phyloP scores from a whole-genome alignment of 148 eudicot genomes.

The Linanthus parryae region DNA sequence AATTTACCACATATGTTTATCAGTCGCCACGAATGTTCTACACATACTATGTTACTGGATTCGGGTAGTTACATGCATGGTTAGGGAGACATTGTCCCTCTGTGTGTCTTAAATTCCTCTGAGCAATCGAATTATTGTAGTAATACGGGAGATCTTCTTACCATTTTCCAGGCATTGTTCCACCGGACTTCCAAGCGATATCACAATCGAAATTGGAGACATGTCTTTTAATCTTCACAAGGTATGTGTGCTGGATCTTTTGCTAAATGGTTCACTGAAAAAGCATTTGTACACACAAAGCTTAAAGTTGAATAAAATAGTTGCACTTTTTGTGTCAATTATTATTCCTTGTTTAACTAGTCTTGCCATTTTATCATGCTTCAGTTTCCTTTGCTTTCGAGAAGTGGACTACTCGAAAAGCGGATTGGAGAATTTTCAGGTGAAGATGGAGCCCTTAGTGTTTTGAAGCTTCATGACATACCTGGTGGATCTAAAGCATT shows the following conservation, averaged over 20 bases:
- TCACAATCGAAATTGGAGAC: slow-evolving; percentile 58
- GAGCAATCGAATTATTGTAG: background rate
- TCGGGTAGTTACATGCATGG: background rate
- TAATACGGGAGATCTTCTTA: background rate
- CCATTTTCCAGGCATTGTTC: slow-evolving; percentile 49
- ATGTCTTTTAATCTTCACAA: slow-evolving; percentile 56
- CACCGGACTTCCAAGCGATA: slow-evolving; percentile 70
- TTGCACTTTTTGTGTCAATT: background rate
- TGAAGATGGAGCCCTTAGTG: slow-evolving; percentile 31
- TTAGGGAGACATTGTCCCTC: background rate
- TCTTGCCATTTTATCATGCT: background rate
- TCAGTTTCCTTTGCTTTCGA: slow-evolving; percentile 67
- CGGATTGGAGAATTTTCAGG: slow-evolving; percentile 36
- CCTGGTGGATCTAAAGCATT: slow-evolving; percentile 70
- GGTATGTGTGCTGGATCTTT: too few relatives aligned
- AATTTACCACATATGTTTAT: background rate
- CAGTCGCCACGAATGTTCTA: background rate
- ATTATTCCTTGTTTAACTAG: background rate
- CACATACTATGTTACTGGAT: background rate
- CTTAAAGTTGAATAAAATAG: too few relatives aligned
- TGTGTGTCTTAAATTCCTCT: background rate
- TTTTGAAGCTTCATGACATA: slow-evolving; percentile 42
- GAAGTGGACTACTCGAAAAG: slow-evolving; percentile 57
- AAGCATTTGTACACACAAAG: too few relatives aligned
- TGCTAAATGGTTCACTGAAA: too few relatives aligned